phyloP scores from a whole-genome alignment of 257 asterid species.

The Gynochthodes officinalis region DNA sequence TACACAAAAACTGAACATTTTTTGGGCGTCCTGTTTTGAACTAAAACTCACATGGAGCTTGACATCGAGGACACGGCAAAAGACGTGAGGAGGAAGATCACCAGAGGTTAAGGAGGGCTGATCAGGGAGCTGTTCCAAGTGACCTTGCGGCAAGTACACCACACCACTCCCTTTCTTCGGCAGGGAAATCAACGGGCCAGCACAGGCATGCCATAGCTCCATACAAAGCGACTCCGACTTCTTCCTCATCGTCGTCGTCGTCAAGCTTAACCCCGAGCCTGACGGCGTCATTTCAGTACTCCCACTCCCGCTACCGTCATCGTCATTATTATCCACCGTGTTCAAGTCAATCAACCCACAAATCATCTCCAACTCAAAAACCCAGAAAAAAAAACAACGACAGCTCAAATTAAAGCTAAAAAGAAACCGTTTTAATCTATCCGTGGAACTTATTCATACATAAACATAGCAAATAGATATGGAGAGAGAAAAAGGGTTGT shows the following conservation, averaged over 20 bases:
- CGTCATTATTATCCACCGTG: constrained; percentile 59
- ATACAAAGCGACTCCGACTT: constrained; percentile 58
- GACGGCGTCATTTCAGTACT: constrained; percentile 35
- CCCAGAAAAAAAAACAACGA: constrained; percentile 35
- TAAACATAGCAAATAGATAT: neutral
- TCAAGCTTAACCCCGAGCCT: constrained; percentile 30
- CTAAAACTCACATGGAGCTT: constrained; percentile 62
- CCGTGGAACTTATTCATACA: neutral
- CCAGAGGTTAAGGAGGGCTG: constrained; percentile 34
- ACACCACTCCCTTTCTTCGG: constrained; percentile 82
- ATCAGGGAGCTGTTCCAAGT: constrained; percentile 66
- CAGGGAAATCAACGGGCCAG: constrained; percentile 91
- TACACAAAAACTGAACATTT: neutral
- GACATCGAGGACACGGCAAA: constrained; percentile 90
- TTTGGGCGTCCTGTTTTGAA: no score
- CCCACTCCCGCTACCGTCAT: constrained; percentile 23
- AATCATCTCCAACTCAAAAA: constrained; percentile 36
- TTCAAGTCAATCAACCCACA: constrained; percentile 75
- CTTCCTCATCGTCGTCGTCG: constrained; percentile 30
- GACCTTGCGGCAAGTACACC: constrained; percentile 95
- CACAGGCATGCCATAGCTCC: constrained; percentile 99
- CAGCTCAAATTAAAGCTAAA: neutral
- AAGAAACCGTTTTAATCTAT: neutral
- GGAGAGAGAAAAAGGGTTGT: neutral
- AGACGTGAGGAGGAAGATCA: constrained; percentile 81